These are phyloP conservation scores for Colletotrichum coccodes DNA, from an alignment of 2,329 filamentous ascomycete species.

Conservation along the genomic window DNA sequence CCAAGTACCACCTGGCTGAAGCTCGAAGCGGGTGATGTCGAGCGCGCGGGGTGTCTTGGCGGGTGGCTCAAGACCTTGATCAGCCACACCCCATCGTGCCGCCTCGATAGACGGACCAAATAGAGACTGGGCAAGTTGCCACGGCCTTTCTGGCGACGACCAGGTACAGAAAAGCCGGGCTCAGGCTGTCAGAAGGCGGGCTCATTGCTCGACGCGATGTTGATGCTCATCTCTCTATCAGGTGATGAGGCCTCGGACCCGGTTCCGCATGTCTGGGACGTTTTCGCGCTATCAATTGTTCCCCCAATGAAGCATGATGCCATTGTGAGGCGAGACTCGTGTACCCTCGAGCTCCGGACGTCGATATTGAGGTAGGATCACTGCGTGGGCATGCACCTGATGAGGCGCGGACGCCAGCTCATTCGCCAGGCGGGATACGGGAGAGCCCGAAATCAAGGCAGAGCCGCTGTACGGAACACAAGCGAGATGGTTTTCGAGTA, in stretches of 20 bases:
- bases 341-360: not conserved
- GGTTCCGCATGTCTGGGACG: not conserved
- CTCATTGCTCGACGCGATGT: not conserved
- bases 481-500: constrained; percentile 11
- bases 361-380: not conserved
- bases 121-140: too few relatives aligned
- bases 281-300: not conserved
- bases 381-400: not conserved
- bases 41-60: not conserved
- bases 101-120: too few relatives aligned
- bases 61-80: not conserved
- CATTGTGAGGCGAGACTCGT: not conserved
- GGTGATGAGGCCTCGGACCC: not conserved
- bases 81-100: too few relatives aligned
- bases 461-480: not conserved
- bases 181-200: too few relatives aligned
- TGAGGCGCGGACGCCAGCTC: not conserved
- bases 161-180: too few relatives aligned
- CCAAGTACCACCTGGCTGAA: constrained; percentile 9
- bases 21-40: constrained; percentile 1
- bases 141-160: too few relatives aligned
- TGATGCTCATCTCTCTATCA: not conserved
- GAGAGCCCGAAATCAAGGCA: constrained; percentile 16
- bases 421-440: not conserved
- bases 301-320: not conserved